These are phyloP conservation scores for Ilyonectria robusta DNA, from an alignment of 2,329 filamentous ascomycete species.

Conservation along the genomic window DNA sequence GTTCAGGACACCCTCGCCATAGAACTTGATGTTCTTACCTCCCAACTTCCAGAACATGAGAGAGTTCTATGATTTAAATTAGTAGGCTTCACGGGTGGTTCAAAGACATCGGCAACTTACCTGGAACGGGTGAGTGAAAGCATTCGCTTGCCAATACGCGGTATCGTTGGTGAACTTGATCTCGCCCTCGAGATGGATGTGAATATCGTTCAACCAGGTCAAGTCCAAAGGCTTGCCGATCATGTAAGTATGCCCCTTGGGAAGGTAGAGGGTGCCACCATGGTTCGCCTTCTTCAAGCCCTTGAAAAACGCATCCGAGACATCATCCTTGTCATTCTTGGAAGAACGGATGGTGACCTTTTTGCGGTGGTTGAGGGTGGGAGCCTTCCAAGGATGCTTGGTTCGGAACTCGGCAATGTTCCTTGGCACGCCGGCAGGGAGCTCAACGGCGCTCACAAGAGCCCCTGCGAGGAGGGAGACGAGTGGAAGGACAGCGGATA, in stretches of 20 bases:
- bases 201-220: constrained; percentile 42
- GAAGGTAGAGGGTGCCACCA: constrained; percentile 42
- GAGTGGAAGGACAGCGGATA: constrained; percentile 37
- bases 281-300: constrained; percentile 43
- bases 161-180: constrained; percentile 47
- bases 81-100: not conserved
- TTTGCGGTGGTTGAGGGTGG: constrained; percentile 33
- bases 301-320: constrained; percentile 41
- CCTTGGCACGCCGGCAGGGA: constrained; percentile 44
- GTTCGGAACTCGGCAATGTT: constrained; percentile 43
- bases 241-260: constrained; percentile 41
- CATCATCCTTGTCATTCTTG: constrained; percentile 39
- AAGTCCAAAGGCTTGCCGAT: constrained; percentile 45
- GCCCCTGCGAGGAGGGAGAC: constrained; percentile 38
- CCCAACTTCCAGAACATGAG: constrained; percentile 46
- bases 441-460: constrained; percentile 39
- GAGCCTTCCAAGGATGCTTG: constrained; percentile 39
- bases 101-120: not conserved
- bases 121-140: constrained; percentile 44
- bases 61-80: constrained; percentile 36
- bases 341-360: constrained; percentile 39
- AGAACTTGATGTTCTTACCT: constrained; percentile 42
- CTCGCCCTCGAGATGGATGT: constrained; percentile 45
- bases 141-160: constrained; percentile 42
- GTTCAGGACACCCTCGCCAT: constrained; percentile 43